Percentiles rank a stretch among this genome's conserved stretches.
Conservation (phyloP, 805 yeast genomes). For the Metschnikowia gruessii region DNA sequence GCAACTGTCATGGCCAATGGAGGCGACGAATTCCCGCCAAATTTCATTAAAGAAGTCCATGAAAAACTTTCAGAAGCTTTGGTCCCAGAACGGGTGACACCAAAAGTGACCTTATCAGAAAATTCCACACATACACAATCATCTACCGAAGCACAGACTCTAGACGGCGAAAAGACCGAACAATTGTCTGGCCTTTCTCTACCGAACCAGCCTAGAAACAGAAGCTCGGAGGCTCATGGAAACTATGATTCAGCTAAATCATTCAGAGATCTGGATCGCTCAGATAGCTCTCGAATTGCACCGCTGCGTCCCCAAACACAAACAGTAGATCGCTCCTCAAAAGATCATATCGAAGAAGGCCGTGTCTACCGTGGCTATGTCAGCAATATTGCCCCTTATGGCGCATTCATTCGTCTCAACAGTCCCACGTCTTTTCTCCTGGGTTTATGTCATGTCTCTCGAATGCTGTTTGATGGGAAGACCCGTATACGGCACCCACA, state of each 20-base stretch:
- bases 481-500: slow-evolving; percentile 53
- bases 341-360: slow-evolving; percentile 4
- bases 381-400: slow-evolving; percentile 59
- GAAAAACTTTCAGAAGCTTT: slow-evolving; percentile 8
- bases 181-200: slow-evolving; percentile 1
- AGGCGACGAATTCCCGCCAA: slow-evolving; percentile 39
- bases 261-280: not conserved
- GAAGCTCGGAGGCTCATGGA: not conserved
- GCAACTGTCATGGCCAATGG: slow-evolving; percentile 33
- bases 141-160: not conserved
- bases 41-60: slow-evolving; percentile 27
- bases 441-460: slow-evolving; percentile 80
- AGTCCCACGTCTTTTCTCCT: slow-evolving; percentile 30
- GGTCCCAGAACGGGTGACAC: not conserved
- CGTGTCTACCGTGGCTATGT: slow-evolving; percentile 61
- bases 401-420: slow-evolving; percentile 67
- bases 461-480: slow-evolving; percentile 46
- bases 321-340: not conserved
- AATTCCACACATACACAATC: not conserved
- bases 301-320: not conserved
- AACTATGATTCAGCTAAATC: not conserved
- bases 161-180: not conserved
- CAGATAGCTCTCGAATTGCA: not conserved
- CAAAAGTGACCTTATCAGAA: not conserved
- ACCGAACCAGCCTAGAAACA: slow-evolving; percentile 1